phyloP scores from a whole-genome alignment of 2,329 filamentous ascomycete genomes.

The Aspergillus sp. region DNA sequence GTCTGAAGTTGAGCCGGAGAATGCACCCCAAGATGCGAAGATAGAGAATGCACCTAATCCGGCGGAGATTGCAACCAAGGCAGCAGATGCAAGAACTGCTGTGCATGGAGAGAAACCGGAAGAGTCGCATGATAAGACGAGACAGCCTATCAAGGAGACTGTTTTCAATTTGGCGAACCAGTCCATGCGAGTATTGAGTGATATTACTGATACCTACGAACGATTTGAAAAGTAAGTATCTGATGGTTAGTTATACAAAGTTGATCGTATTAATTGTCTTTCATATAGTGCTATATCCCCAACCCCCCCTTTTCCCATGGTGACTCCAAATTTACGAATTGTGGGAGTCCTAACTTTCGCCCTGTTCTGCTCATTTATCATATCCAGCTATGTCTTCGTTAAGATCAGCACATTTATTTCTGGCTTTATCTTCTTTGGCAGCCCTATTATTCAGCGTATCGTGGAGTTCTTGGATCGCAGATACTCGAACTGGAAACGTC shows the following conservation, averaged over 20 bases:
- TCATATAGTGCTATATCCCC: slow-evolving; percentile 51
- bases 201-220: slow-evolving; percentile 51
- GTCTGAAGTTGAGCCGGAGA: slow-evolving; percentile 35
- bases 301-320: slow-evolving; percentile 54
- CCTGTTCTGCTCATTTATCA: slow-evolving; percentile 48
- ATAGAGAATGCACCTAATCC: neutral
- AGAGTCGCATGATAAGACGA: slow-evolving; percentile 14
- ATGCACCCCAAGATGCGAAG: neutral
- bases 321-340: slow-evolving; percentile 49
- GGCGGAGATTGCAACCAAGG: neutral
- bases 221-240: slow-evolving; percentile 51
- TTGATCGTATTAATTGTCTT: slow-evolving; percentile 1
- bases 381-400: slow-evolving; percentile 53
- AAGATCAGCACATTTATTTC: slow-evolving; percentile 60
- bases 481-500: slow-evolving; percentile 66
- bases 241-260: neutral
- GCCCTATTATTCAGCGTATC: slow-evolving; percentile 61
- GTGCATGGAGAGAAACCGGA: neutral
- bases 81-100: neutral
- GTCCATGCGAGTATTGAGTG: neutral
- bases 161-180: slow-evolving; percentile 3
- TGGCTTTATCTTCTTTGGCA: slow-evolving; percentile 75
- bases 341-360: slow-evolving; percentile 48
- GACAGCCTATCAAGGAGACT: slow-evolving; percentile 42
- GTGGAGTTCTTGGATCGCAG: slow-evolving; percentile 44